Evolutionary conservation across 208 protist species (phyloP).

Genomic region (Trypanosoma conorhini): DNA sequence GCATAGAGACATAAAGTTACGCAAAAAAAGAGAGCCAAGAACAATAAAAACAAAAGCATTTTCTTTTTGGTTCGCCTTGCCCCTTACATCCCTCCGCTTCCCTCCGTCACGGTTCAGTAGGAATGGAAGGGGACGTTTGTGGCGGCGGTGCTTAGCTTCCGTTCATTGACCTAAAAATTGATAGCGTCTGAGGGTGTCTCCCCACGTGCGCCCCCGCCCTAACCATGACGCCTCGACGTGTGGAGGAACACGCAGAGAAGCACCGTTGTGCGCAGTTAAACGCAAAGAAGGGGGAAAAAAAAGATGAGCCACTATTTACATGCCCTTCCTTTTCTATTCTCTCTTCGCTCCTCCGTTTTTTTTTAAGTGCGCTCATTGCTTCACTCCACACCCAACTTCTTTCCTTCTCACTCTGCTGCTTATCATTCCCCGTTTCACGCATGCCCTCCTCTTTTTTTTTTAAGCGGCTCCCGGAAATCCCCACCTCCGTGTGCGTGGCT

Average conservation of each 20-base stretch:
- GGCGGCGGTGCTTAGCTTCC: not conserved
- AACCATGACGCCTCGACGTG: not conserved
- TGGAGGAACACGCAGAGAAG: not conserved
- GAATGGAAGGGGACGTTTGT: not conserved
- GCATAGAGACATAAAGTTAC: not conserved
- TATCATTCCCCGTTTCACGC: no score
- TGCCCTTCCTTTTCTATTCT: not conserved
- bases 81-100: not conserved
- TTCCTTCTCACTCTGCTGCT: no score
- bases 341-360: not conserved
- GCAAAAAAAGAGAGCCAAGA: not conserved
- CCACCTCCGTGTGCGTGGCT: no score
- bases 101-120: not conserved
- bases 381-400: no score
- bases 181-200: not conserved
- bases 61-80: not conserved
- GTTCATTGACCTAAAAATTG: not conserved
- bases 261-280: not conserved
- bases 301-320: not conserved
- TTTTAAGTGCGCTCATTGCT: not conserved
- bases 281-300: not conserved
- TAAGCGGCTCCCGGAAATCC: no score
- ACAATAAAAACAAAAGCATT: not conserved
- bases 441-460: no score
- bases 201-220: not conserved